Evolutionary conservation across 371 early-diverging fungal genomes (phyloP).

Genomic region (Actinomortierella wolfii): DNA sequence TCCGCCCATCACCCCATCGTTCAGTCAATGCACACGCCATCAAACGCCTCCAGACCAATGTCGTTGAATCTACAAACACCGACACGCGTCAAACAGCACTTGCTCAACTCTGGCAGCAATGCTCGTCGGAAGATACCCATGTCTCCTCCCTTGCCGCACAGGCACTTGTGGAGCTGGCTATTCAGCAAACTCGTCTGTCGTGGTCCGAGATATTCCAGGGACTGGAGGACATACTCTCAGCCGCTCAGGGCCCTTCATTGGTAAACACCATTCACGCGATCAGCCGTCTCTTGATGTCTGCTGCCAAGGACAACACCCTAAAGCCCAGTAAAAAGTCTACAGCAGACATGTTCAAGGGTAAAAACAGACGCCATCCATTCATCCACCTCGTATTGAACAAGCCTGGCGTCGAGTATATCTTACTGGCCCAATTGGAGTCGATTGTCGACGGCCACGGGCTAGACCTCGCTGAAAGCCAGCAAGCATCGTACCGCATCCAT

Average conservation of each 20-base stretch:
- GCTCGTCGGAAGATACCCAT: conserved; percentile 18
- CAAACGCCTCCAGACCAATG: conserved; percentile 13
- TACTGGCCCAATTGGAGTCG: conserved; percentile 28
- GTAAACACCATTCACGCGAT: conserved; percentile 33
- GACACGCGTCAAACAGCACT: conserved; percentile 18
- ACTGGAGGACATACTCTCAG: conserved; percentile 32
- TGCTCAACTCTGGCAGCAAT: conserved; percentile 36
- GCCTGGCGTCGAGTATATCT: conserved; percentile 12
- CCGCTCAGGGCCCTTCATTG: conserved; percentile 26
- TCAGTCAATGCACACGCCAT: conserved; percentile 36
- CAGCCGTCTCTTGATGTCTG: conserved; percentile 22
- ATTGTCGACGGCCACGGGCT: conserved; percentile 17
- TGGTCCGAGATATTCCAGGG: conserved; percentile 36
- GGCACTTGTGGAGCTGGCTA: conserved; percentile 24
- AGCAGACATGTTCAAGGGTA: conserved; percentile 16
- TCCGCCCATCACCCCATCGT: conserved; percentile 23
- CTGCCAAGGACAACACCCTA: conserved; percentile 11
- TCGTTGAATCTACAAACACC: conserved; percentile 3
- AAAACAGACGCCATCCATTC: conserved; percentile 41
- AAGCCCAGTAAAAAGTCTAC: background rate
- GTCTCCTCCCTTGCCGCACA: conserved; percentile 30
- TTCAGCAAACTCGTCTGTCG: conserved; percentile 9
- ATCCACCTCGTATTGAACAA: conserved; percentile 23
- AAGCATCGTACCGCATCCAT: conserved; percentile 16
- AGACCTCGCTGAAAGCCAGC: conserved; percentile 10